Conservation (phyloP, 441 rosid species). For the Sinapis alba region DNA sequence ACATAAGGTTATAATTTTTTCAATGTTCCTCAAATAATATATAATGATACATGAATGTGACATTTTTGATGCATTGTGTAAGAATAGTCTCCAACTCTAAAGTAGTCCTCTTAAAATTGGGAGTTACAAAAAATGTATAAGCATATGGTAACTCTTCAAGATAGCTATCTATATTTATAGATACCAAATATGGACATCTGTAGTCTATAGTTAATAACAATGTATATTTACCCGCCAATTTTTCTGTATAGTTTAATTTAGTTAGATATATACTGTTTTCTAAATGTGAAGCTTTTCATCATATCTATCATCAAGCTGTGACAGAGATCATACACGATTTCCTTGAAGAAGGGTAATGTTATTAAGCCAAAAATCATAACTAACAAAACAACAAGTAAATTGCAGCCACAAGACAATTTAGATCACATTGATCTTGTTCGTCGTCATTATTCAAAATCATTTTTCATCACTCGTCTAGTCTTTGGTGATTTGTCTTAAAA, state of each 20-base stretch:
- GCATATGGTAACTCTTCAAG: not conserved
- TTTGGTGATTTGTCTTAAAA: not conserved
- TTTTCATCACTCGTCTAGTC: not conserved
- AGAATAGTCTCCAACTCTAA: not conserved
- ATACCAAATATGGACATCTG: no score
- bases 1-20: no score
- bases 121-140: not conserved
- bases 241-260: no score
- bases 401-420: not conserved
- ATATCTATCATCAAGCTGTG: not conserved
- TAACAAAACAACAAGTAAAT: not conserved
- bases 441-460: not conserved
- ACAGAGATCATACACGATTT: not conserved
- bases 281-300: not conserved
- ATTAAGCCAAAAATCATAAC: not conserved
- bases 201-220: no score
- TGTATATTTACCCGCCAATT: no score
- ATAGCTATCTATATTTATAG: no score
- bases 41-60: not conserved
- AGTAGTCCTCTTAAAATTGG: not conserved
- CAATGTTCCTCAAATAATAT: no score
- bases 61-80: not conserved
- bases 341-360: not conserved
- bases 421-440: not conserved
- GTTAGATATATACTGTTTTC: not conserved